Evolutionary conservation across 2,329 filamentous ascomycete genomes (phyloP).

Genomic region (Trichoderma sp.): DNA sequence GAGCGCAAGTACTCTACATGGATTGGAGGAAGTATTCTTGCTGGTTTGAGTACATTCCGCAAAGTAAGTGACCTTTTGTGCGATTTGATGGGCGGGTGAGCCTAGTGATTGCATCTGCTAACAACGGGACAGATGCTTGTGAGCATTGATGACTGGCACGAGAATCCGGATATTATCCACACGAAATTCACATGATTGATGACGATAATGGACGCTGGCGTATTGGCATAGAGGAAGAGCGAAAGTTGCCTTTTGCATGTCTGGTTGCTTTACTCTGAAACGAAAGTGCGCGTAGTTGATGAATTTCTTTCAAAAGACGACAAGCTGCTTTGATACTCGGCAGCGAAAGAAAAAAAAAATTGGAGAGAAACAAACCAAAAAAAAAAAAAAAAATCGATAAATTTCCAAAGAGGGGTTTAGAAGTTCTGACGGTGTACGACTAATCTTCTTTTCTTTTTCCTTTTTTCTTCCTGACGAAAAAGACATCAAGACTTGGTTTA

Average conservation of each 20-base stretch:
- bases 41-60: slow-evolving; percentile 94
- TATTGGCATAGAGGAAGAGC: slow-evolving; percentile 15
- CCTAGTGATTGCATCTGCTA: not conserved
- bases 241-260: slow-evolving; percentile 22
- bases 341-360: not conserved
- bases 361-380: not conserved
- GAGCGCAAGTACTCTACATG: slow-evolving; percentile 98
- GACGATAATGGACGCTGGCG: slow-evolving; percentile 14
- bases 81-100: not conserved
- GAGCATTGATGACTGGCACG: slow-evolving; percentile 98
- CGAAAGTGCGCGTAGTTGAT: slow-evolving; percentile 6
- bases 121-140: slow-evolving; percentile 83
- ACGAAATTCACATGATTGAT: slow-evolving; percentile 81
- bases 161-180: slow-evolving; percentile 98
- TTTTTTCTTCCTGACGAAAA: slow-evolving; percentile 11
- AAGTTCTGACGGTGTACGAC: slow-evolving; percentile 20
- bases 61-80: slow-evolving; percentile 65
- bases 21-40: slow-evolving; percentile 97
- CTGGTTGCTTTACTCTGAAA: slow-evolving; percentile 10
- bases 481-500: slow-evolving; percentile 20
- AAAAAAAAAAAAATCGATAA: not conserved
- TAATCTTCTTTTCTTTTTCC: slow-evolving; percentile 13
- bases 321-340: not conserved
- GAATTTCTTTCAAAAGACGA: not conserved
- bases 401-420: not conserved